A percentile compares a stretch with the other conserved stretches of the same genome.
These are phyloP conservation scores for Urostyla sp. DNA, from an alignment of 73 alveolate genomes.

Conservation along the genomic window DNA sequence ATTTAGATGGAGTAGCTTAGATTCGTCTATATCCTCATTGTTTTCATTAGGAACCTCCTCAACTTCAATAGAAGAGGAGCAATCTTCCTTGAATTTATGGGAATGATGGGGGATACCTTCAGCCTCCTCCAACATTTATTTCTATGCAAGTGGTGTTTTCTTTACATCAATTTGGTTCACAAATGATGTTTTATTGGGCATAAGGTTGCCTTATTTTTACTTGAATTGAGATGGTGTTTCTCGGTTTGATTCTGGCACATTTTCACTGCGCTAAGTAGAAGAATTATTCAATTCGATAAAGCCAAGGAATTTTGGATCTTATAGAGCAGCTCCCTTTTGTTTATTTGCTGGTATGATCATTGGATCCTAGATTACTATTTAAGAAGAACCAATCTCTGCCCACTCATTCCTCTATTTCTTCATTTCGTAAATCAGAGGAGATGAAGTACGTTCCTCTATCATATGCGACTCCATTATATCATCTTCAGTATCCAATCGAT, in stretches of 20 bases:
- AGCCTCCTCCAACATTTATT: too few relatives aligned
- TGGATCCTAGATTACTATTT: too few relatives aligned
- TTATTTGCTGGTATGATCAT: too few relatives aligned
- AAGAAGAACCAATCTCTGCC: too few relatives aligned
- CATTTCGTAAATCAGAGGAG: too few relatives aligned
- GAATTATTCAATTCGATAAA: neutral
- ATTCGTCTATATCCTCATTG: neutral
- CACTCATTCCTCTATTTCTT: too few relatives aligned
- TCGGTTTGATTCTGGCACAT: conserved; percentile 15
- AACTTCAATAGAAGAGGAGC: neutral
- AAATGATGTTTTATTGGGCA: neutral
- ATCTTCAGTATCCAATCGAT: too few relatives aligned
- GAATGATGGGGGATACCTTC: neutral
- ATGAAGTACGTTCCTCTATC: too few relatives aligned
- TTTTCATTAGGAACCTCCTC: neutral
- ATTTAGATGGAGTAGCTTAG: neutral
- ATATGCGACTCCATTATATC: too few relatives aligned
- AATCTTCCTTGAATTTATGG: neutral
- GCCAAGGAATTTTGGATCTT: neutral
- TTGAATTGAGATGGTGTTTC: neutral
- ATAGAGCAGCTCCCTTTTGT: too few relatives aligned
- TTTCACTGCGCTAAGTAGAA: conserved; percentile 6
- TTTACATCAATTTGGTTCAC: neutral
- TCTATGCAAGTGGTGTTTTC: neutral
- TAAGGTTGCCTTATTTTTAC: neutral